Base-by-base conservation (phyloP, 73 alveolate species). In the Symbiodinium natans region DNA sequence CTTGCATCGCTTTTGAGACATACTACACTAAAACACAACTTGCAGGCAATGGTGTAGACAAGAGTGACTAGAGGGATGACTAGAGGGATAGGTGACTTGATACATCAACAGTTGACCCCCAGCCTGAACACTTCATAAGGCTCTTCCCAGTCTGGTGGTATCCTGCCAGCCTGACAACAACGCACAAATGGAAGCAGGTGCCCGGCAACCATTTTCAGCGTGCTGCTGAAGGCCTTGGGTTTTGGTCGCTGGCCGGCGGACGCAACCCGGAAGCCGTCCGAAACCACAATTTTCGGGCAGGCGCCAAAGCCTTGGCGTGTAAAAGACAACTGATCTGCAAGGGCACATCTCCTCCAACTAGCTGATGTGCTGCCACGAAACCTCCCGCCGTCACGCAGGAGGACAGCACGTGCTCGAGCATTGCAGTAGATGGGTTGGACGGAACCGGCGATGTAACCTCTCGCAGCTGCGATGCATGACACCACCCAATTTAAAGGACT, bases 401-500 rank as follows among this genome's bases (percentile, higher is more conserved):
- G 25, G 39, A 43, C 80, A 90, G 97, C 88, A 90, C 97, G 17
- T 90, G 97, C 54, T 90, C 97, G 77, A 90, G 36, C 77, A 90
- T 23, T 52, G 41, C 80, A 0, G 88, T 90, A 15, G 48, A 36
- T 13, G 97, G 97, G 88, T 90, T 90, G 38, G 97, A 90, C 1
- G 97, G 97, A 48, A 90, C 88, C 39, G 97, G 97, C n/a, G 97
- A 90, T 15, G 97, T 90, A 41, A 90, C 97, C 77, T 63, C 77
- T 7, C 29, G 29, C 10, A 27, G 7, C 77, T 27, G 36, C 77
- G 25, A 63, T 21, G 31, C 77, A 25, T 13, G 59, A n/a, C n/a
- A n/a, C n/a, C n/a, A n/a, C n/a, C n/a, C n/a, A n/a, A n/a, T n/a
- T n/a, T n/a, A n/a, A n/a, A n/a, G n/a, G n/a, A n/a, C n/a, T n/a